Evolutionary conservation across 2,329 filamentous ascomycete species (phyloP).

Genomic region (Penicillium olsonii): DNA sequence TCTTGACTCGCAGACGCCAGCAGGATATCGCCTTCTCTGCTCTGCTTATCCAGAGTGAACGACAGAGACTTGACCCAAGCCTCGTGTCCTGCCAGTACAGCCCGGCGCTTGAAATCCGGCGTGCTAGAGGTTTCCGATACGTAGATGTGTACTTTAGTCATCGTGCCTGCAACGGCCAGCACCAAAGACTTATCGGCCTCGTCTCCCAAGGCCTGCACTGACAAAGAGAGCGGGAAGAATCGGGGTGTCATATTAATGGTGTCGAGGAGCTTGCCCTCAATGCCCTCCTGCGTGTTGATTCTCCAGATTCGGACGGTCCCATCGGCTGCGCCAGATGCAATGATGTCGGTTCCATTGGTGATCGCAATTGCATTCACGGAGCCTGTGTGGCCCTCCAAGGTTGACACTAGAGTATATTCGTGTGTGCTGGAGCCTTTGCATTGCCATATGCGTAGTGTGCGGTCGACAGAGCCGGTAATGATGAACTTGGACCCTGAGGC

Average conservation of each 20-base stretch:
- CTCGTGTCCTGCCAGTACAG: constrained; percentile 84
- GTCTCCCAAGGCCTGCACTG: constrained; percentile 63
- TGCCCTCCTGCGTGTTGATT: constrained; percentile 46
- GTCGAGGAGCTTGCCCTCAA: constrained; percentile 59
- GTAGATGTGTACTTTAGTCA: constrained; percentile 78
- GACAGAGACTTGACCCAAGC: constrained; percentile 89
- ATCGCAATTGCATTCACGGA: constrained; percentile 68
- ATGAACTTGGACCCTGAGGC: constrained; percentile 58
- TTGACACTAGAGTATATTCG: constrained; percentile 49
- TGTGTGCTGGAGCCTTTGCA: constrained; percentile 22
- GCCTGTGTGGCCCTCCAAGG: constrained; percentile 66
- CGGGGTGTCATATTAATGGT: constrained; percentile 72
- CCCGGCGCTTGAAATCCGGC: constrained; percentile 66
- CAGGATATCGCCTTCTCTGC: constrained; percentile 66
- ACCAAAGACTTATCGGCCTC: constrained; percentile 55
- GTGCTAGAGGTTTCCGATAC: constrained; percentile 53
- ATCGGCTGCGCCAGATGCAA: constrained; percentile 65
- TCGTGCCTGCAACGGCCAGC: constrained; percentile 84
- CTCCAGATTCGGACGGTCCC: constrained; percentile 68
- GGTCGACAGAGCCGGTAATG: constrained; percentile 80
- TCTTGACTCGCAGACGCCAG: constrained; percentile 95
- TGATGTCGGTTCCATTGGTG: constrained; percentile 47
- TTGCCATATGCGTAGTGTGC: constrained; percentile 67
- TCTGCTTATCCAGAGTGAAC: constrained; percentile 66
- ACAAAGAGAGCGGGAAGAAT: constrained; percentile 79